A percentile compares a stretch with the other conserved stretches of the same genome.
These are phyloP conservation scores for Russula vinacea DNA, from an alignment of 768 basidiomycete genomes.

Conservation along the genomic window DNA sequence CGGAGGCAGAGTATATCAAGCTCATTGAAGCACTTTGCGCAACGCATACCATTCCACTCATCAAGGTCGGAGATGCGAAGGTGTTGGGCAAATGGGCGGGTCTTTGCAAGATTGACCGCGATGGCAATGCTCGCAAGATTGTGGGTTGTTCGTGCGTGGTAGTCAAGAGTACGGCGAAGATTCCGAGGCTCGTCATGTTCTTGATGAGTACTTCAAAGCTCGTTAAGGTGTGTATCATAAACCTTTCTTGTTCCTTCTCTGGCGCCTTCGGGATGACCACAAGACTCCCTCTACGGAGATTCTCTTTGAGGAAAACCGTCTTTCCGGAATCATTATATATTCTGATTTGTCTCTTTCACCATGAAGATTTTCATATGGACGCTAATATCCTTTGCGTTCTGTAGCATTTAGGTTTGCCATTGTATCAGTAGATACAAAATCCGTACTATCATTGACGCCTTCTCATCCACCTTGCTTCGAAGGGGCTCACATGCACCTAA, in stretches of 20 bases:
- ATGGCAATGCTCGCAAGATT: slow-evolving; percentile 96
- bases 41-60: slow-evolving; percentile 99
- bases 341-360: slow-evolving; percentile 49
- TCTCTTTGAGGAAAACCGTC: slow-evolving; percentile 68
- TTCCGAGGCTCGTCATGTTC: slow-evolving; percentile 90
- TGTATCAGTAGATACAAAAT: slow-evolving; percentile 26
- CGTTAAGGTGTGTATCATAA: slow-evolving; percentile 51
- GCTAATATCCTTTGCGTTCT: slow-evolving; percentile 10
- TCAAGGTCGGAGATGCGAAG: slow-evolving; percentile 99
- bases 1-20: slow-evolving; percentile 99
- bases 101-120: slow-evolving; percentile 99
- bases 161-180: slow-evolving; percentile 97
- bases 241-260: slow-evolving; percentile 21
- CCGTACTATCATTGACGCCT: not conserved
- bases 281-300: slow-evolving; percentile 92
- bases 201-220: slow-evolving; percentile 96
- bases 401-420: slow-evolving; percentile 7
- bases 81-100: slow-evolving; percentile 98
- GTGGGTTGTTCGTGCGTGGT: slow-evolving; percentile 93
- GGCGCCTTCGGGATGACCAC: slow-evolving; percentile 63
- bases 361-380: not conserved
- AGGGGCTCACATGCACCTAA: not conserved
- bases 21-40: slow-evolving; percentile 99
- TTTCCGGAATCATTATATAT: slow-evolving; percentile 88
- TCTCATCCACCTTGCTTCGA: not conserved